These are phyloP conservation scores for Ganoderma leucocontextum DNA, from an alignment of 1,284 basidiomycete genomes.

Conservation along the genomic window DNA sequence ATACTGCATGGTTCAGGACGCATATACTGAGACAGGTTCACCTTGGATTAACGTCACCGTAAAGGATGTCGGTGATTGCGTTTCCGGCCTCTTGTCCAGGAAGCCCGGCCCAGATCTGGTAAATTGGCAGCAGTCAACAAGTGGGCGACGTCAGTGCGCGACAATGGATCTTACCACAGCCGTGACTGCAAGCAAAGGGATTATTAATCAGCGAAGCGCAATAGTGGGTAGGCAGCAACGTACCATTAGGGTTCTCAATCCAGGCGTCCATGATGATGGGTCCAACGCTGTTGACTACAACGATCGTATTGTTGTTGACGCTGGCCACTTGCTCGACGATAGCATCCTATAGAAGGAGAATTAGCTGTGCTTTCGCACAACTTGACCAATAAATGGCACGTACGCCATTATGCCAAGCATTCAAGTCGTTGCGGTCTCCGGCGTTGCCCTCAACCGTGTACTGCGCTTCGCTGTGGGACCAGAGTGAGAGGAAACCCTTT, in stretches of 20 bases:
- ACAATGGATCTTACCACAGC: constrained; percentile 35
- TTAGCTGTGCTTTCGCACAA: neutral
- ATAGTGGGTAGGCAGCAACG: neutral
- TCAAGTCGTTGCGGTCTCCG: constrained; percentile 74
- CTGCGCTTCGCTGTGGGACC: constrained; percentile 64
- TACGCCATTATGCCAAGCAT: constrained; percentile 58
- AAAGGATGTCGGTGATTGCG: constrained; percentile 57
- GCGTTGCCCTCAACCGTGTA: constrained; percentile 70
- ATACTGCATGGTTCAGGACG: neutral
- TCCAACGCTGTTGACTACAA: constrained; percentile 61
- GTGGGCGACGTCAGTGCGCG: neutral
- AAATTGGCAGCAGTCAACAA: neutral
- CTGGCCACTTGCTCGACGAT: constrained; percentile 44
- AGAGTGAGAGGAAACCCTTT: constrained; percentile 35
- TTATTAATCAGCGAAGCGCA: neutral
- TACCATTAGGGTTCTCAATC: constrained; percentile 53
- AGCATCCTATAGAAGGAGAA: constrained; percentile 37
- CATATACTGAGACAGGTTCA: neutral
- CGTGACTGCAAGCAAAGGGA: constrained; percentile 10
- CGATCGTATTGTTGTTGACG: constrained; percentile 59
- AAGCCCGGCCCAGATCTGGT: constrained; percentile 40
- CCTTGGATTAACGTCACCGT: constrained; percentile 53
- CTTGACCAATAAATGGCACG: neutral
- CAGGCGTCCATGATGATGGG: constrained; percentile 56
- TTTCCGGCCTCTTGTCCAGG: constrained; percentile 68